Percentiles rank a stretch among this genome's conserved stretches.
phyloP scores from a whole-genome alignment of 2,329 filamentous ascomycete genomes.

The Venturiaceae sp. region DNA sequence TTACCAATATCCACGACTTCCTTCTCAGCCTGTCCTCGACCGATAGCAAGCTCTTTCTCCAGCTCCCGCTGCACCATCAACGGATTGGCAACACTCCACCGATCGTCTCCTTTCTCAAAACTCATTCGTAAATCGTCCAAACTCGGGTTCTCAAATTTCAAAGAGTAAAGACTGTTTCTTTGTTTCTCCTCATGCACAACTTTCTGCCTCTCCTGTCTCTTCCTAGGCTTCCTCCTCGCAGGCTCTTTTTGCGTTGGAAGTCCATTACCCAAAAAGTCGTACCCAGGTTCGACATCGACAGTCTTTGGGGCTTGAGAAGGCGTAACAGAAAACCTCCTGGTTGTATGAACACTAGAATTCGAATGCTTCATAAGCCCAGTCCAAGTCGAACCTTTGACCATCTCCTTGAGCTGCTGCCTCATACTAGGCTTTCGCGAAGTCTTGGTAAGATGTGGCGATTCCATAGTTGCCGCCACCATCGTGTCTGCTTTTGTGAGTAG shows the following conservation, averaged over 20 bases:
- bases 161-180: not conserved
- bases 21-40: not conserved
- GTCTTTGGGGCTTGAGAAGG: not conserved
- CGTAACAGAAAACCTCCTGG: not conserved
- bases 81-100: not conserved
- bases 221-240: not conserved
- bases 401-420: not conserved
- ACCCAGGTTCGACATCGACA: not conserved
- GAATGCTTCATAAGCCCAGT: not conserved
- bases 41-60: not conserved
- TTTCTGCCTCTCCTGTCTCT: conserved; percentile 1
- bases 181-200: not conserved
- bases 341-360: not conserved
- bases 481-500: not conserved
- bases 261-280: not conserved
- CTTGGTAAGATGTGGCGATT: not conserved
- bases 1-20: not conserved
- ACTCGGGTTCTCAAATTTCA: conserved; percentile 1
- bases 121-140: conserved; percentile 7
- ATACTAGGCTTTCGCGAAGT: not conserved
- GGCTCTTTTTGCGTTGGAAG: not conserved
- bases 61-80: not conserved
- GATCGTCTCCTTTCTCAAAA: conserved; percentile 4
- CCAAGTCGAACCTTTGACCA: not conserved
- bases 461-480: not conserved